Conservation (phyloP, 768 basidiomycete species). For the Boletales sp. region DNA sequence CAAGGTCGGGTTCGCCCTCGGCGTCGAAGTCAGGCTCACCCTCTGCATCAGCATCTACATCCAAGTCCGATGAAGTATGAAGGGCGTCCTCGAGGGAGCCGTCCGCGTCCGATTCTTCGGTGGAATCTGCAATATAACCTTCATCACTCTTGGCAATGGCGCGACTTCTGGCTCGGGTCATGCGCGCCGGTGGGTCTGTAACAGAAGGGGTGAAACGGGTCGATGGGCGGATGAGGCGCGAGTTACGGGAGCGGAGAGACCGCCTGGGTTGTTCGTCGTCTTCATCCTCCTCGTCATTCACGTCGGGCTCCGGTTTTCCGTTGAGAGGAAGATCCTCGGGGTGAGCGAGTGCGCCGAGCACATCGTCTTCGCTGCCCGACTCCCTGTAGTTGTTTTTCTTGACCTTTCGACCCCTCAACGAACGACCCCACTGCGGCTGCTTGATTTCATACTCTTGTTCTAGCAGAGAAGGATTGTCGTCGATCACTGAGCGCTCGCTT, state of each 20-base stretch:
- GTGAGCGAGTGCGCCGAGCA: constrained; percentile 10
- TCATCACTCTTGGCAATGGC: constrained; percentile 44
- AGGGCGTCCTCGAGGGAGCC: constrained; percentile 56
- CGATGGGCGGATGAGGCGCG: constrained; percentile 26
- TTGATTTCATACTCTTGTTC: constrained; percentile 1
- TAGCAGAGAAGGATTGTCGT: constrained; percentile 17
- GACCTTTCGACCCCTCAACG: constrained; percentile 40
- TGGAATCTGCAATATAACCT: constrained; percentile 47
- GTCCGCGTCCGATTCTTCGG: constrained; percentile 49
- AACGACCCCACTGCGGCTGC: constrained; percentile 16
- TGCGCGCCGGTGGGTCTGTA: constrained; percentile 4
- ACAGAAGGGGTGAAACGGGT: constrained; percentile 2
- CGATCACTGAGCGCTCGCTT: constrained; percentile 31
- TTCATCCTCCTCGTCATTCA: constrained; percentile 31
- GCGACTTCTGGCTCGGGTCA: constrained; percentile 25
- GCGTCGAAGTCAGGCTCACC: constrained; percentile 38
- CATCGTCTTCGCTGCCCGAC: constrained; percentile 43
- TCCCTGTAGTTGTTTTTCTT: constrained; percentile 42
- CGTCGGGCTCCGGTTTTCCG: constrained; percentile 13
- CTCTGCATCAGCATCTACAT: constrained; percentile 35
- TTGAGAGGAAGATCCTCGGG: constrained; percentile 14
- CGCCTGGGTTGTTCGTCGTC: constrained; percentile 25
- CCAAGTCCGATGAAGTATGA: constrained; percentile 37
- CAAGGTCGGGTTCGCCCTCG: constrained; percentile 37
- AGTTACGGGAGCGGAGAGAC: constrained; percentile 10